Percentiles rank a stretch among this genome's conserved stretches.
Conservation (phyloP, 345 rosid species). For the Eucalyptus cloeziana region DNA sequence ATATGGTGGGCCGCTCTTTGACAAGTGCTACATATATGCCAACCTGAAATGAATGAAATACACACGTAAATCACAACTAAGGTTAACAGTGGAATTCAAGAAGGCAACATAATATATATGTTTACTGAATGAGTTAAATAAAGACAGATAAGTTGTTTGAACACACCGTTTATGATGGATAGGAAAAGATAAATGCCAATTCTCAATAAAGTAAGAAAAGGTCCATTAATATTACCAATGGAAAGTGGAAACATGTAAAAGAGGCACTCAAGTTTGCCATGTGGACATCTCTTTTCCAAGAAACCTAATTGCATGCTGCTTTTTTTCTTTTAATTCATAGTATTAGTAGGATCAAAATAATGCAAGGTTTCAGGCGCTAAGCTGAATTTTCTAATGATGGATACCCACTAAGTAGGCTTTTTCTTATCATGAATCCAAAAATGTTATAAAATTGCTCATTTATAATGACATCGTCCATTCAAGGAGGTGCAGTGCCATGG, state of each 20-base stretch:
- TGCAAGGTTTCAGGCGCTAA: background rate
- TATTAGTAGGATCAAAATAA: background rate
- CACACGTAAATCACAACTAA: background rate
- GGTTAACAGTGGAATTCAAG: background rate
- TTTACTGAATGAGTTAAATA: background rate
- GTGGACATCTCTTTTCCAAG: background rate
- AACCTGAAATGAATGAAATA: slow-evolving; percentile 39
- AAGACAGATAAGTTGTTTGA: background rate
- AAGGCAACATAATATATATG: background rate
- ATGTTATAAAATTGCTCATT: background rate
- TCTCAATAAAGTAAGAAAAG: background rate
- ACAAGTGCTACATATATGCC: slow-evolving; percentile 93
- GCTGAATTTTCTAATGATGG: background rate
- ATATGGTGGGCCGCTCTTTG: slow-evolving; percentile 68
- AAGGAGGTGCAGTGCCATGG: background rate
- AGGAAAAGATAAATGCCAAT: background rate
- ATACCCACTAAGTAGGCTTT: background rate
- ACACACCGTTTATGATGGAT: background rate
- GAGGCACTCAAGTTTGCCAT: background rate
- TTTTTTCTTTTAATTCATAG: background rate
- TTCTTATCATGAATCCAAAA: background rate
- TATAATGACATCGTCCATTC: background rate
- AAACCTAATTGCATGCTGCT: background rate
- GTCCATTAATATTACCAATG: background rate
- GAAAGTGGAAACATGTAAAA: background rate